Base-by-base conservation (phyloP, 1,284 basidiomycete species). In the Flammula alnicola region DNA sequence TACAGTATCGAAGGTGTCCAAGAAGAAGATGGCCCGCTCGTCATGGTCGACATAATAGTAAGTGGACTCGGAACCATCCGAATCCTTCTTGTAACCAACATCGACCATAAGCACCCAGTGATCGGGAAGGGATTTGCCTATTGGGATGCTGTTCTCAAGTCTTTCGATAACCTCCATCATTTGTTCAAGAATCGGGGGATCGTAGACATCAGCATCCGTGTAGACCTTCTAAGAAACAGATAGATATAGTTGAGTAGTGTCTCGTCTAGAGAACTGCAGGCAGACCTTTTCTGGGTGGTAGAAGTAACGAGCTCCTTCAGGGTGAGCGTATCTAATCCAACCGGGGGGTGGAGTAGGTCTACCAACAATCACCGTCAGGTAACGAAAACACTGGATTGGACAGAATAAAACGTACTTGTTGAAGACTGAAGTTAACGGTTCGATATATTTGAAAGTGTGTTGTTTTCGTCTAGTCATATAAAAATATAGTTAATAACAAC, bases 11-110 rank as follows among this genome's bases (percentile, higher is more conserved):
- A 65, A 66, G 0, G 63, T 53, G 41, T 76, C 70, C 36, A 77
- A 39, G 63, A 71, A 80, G 41, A 77, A 77, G 8, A 78, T 58
- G 6, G 63, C 59, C 14, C 69, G 65, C 3, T 50, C 57, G 8
- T 49, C 46, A 45, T 76, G 73, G 48, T 77, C 67, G 4, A 67
- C 72, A 29, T 74, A 67, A 48, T 79, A 78, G 48, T 80, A 80
- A 2, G 59, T 51, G 17, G 70, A 72, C n/a, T 44, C 32, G 5
- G 61, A 40, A 9, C 55, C 53, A 11, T 26, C 51, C n/a, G n/a
- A n/a, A n/a, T 63, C 54, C 3, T 59, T 52, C 10, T 53, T 49
- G 25, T 48, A 41, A 20, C 57, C 48, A 2, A 72, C 51, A 42
- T 76, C 71, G 19, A 78, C 49, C 4, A 74, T 68, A 4, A 76